Conservation (phyloP, 139 green algal species). For the Chlamydomonas sphaeroides region DNA sequence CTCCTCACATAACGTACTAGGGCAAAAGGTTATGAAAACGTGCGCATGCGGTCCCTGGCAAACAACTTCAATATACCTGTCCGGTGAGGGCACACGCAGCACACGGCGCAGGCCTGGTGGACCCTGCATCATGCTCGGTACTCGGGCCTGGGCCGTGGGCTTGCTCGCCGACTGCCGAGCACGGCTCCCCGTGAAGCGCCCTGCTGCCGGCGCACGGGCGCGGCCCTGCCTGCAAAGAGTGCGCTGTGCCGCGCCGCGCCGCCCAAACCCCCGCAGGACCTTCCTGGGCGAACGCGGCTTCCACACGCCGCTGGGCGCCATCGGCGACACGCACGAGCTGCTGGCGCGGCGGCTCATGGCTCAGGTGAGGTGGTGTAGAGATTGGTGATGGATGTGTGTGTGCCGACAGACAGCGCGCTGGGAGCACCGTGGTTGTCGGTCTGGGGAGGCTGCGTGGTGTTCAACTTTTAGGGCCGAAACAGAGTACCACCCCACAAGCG, state of each 20-base stretch:
- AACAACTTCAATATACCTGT: no score
- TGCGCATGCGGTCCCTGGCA: no score
- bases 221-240: background rate
- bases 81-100: background rate
- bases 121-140: background rate
- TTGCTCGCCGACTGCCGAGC: no score
- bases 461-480: background rate
- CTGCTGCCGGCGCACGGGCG: no score
- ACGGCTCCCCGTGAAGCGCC: background rate
- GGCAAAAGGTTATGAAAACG: no score
- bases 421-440: background rate
- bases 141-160: background rate
- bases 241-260: background rate
- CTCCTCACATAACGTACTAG: no score
- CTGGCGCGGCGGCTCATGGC: conserved; percentile 11
- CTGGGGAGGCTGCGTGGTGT: background rate
- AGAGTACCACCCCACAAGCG: no score
- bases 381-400: background rate
- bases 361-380: background rate
- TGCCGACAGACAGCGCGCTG: background rate
- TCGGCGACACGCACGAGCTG: background rate
- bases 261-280: background rate
- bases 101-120: background rate
- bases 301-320: background rate
- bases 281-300: conserved; percentile 19